Evolutionary conservation across 139 green algal genomes (phyloP).

Genomic region (Coelastrella sp.): DNA sequence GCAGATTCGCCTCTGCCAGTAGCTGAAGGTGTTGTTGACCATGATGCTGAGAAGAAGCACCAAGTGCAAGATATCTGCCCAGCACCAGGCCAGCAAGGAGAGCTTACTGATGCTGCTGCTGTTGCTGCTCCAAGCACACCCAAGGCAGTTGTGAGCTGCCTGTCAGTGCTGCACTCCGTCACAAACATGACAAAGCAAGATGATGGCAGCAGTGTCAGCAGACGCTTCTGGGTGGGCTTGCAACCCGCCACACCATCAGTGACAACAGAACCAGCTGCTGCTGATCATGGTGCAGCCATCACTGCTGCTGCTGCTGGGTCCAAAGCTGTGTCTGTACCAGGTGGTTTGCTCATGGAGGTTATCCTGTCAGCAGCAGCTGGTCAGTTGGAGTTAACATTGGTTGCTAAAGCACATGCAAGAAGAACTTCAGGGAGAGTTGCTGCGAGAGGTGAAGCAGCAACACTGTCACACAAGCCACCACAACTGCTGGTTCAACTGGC

Average conservation of each 20-base stretch:
- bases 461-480: not conserved
- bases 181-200: too few relatives aligned
- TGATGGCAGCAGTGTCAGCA: not conserved
- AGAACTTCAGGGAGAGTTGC: not conserved
- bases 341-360: slow-evolving; percentile 23
- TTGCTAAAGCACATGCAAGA: not conserved
- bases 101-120: not conserved
- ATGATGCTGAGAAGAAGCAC: not conserved
- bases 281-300: not conserved
- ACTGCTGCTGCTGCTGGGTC: too few relatives aligned
- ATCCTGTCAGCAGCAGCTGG: slow-evolving; percentile 11
- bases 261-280: not conserved
- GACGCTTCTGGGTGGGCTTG: slow-evolving; percentile 15
- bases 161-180: not conserved
- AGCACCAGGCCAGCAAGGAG: too few relatives aligned
- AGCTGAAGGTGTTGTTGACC: not conserved
- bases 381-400: not conserved
- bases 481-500: slow-evolving; percentile 7
- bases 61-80: too few relatives aligned
- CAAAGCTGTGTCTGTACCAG: not conserved
- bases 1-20: not conserved
- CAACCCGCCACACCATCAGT: slow-evolving; percentile 2
- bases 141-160: slow-evolving; percentile 6
- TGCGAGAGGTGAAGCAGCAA: not conserved
- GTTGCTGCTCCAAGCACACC: not conserved